These are phyloP conservation scores for Yueomyces sp. DNA, from an alignment of 805 yeast genomes.

Conservation along the genomic window DNA sequence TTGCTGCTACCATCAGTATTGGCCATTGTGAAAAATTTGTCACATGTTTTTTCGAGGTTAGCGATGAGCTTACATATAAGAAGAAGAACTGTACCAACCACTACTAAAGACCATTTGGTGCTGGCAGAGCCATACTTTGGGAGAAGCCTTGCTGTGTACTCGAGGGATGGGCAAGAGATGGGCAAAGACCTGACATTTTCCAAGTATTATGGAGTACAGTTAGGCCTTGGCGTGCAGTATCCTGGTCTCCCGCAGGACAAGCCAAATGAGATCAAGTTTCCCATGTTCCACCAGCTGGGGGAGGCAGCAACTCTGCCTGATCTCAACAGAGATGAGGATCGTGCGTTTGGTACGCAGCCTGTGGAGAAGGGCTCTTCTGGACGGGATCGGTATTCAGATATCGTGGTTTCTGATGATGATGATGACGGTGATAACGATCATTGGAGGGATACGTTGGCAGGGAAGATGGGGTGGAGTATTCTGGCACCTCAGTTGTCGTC, in stretches of 20 bases:
- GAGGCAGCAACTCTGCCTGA: conserved; percentile 2
- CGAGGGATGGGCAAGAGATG: not conserved
- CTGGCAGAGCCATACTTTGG: too few relatives aligned
- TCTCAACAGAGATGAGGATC: conserved; percentile 3
- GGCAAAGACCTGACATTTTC: not conserved
- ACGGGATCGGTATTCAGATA: not conserved
- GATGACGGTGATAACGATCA: conserved; percentile 4
- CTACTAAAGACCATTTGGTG: too few relatives aligned
- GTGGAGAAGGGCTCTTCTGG: conserved; percentile 1
- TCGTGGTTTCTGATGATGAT: conserved; percentile 2
- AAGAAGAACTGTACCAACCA: too few relatives aligned
- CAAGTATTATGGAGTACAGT: conserved; percentile 8
- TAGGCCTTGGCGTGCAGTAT: conserved; percentile 12
- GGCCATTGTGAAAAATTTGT: too few relatives aligned
- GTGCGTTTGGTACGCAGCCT: not conserved
- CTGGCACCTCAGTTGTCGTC: conserved; percentile 8
- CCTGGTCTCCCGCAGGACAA: conserved; percentile 2
- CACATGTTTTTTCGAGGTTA: too few relatives aligned
- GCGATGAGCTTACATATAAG: too few relatives aligned
- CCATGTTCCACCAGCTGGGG: not conserved
- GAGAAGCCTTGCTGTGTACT: too few relatives aligned
- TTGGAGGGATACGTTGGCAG: conserved; percentile 6
- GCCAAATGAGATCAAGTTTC: conserved; percentile 2
- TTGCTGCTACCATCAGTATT: too few relatives aligned
- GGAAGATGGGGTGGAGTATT: conserved; percentile 9